A percentile compares a stretch with the other conserved stretches of the same genome.
Conservation (phyloP, 2,329 filamentous ascomycete genomes). For the Hypoxylon sp. region DNA sequence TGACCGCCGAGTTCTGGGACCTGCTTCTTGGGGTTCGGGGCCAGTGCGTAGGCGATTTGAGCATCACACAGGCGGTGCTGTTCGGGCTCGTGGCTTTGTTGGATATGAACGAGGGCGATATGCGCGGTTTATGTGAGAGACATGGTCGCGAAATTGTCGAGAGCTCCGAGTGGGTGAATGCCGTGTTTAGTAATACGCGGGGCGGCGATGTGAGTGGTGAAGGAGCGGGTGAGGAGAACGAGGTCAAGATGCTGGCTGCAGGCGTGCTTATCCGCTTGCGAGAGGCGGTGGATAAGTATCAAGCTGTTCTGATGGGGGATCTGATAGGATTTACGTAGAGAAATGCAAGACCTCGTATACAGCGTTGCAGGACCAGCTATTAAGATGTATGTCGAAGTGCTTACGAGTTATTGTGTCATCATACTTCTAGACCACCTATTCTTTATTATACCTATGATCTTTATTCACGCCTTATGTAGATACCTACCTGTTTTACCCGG, state of each 20-base stretch:
- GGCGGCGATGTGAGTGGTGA: conserved; percentile 62
- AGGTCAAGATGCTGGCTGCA: conserved; percentile 83
- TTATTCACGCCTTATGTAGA: background rate
- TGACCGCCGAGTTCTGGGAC: conserved; percentile 88
- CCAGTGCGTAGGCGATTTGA: conserved; percentile 70
- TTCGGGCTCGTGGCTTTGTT: conserved; percentile 85
- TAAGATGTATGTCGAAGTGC: background rate
- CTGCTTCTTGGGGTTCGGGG: conserved; percentile 81
- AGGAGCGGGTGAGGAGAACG: conserved; percentile 84
- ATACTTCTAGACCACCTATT: background rate
- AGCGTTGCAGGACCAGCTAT: background rate
- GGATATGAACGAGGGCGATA: conserved; percentile 83
- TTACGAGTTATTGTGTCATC: background rate
- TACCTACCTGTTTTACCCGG: background rate
- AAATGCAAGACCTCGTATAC: background rate
- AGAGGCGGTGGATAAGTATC: conserved; percentile 87
- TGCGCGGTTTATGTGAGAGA: conserved; percentile 79
- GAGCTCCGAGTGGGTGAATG: conserved; percentile 86
- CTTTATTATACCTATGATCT: background rate
- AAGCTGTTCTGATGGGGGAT: conserved; percentile 82
- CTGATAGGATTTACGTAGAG: conserved; percentile 61
- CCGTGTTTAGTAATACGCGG: conserved; percentile 76
- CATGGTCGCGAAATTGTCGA: conserved; percentile 85
- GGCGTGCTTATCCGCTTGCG: conserved; percentile 82
- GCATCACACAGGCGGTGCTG: conserved; percentile 80